phyloP scores from a whole-genome alignment of 129 eudicot species.

The Dittrichia graveolens region DNA sequence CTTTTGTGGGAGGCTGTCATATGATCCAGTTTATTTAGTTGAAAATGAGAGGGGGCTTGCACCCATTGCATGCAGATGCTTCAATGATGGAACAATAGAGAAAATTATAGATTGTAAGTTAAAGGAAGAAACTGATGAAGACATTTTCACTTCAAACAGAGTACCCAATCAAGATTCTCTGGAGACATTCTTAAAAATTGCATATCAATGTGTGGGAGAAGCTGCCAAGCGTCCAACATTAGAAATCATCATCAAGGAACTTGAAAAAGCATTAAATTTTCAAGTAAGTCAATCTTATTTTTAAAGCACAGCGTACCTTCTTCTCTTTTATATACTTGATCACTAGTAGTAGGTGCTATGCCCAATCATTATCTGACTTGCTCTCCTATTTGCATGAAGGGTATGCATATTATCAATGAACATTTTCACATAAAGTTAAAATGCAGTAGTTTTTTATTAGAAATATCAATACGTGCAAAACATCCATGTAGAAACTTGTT shows the following conservation, averaged over 20 bases:
- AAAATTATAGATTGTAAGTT: not conserved
- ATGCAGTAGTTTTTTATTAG: too few relatives aligned
- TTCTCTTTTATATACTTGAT: too few relatives aligned
- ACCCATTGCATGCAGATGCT: not conserved
- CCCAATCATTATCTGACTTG: too few relatives aligned
- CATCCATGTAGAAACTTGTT: too few relatives aligned
- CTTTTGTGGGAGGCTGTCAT: constrained; percentile 3
- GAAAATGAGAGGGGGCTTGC: not conserved
- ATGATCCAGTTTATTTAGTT: not conserved
- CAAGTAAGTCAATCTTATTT: constrained; percentile 4
- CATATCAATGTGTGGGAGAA: not conserved
- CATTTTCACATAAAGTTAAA: too few relatives aligned
- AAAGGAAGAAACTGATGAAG: not conserved
- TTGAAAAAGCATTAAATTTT: not conserved
- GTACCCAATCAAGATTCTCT: constrained; percentile 5
- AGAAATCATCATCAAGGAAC: not conserved
- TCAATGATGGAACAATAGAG: not conserved
- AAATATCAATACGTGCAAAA: too few relatives aligned
- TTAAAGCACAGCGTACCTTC: too few relatives aligned
- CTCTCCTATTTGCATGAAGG: too few relatives aligned
- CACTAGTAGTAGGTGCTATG: too few relatives aligned
- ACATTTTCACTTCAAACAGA: not conserved
- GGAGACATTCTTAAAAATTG: constrained; percentile 2
- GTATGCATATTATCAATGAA: too few relatives aligned
- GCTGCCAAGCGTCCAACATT: not conserved